Base-by-base conservation (phyloP, 75 land plant species). In the Cunninghamia lanceolata region DNA sequence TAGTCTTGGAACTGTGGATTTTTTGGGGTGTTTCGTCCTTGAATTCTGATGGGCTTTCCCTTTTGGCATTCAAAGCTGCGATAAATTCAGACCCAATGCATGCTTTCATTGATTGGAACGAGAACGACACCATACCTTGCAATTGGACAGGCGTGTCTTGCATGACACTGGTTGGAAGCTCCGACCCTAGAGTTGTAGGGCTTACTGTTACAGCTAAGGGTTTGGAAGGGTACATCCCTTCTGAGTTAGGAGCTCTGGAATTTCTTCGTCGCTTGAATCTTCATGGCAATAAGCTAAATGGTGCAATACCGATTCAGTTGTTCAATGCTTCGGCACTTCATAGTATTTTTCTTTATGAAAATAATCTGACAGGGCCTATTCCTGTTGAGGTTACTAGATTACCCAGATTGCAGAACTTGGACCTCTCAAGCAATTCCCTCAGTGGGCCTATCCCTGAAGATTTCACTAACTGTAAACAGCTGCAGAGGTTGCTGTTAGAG, bases 71-170 rank as follows among this genome's bases (percentile, higher is more conserved):
- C 75, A 95, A 95, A 76, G 88, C 93, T 75, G 94, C 92, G 76
- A 85, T 95, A 21, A 88, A 86, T 54, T 81, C 63, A n/a, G 98
- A 96, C 88, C 96, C 92, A 79, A 88, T 75, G 76, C 32, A 43
- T 36, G 89, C 87, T 9, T 90, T 96, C 85, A 25, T 86, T 85
- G 86, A 88, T 84, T 96, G 98, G 98, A 90, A 91, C 87, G 91
- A 88, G 47, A 40, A 38, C 87, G 92, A 91, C 85, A 38, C 71
- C 71, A 85, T 85, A 36, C 98, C 96, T 3, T 96, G 98, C 89
- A 77, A 45, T 32, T 96, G 97, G 98, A 38, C 91, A 25, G 97
- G 98, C 39, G 88, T 96, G 56, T 86, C 95, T n/a, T 96, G 98
- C 89, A 83, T 88, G 81, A 89, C 92, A 74, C 42, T 93, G 16